Conservation (phyloP, 2,329 filamentous ascomycete species). For the Tolypocladium sp. region DNA sequence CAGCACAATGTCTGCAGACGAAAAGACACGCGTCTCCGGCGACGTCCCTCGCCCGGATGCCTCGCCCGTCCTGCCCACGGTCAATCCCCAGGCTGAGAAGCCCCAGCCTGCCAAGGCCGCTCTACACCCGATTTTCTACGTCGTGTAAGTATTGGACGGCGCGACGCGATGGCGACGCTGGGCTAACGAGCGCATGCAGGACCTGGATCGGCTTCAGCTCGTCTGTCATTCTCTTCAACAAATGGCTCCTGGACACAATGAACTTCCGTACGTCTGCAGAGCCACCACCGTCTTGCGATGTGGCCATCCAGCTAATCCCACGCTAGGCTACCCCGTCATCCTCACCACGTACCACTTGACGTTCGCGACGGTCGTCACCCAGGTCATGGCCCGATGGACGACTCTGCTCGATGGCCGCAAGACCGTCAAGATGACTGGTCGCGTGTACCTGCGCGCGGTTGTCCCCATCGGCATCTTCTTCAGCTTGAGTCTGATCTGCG, state of each 20-base stretch:
- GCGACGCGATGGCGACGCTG: not conserved
- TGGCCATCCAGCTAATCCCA: slow-evolving; percentile 8
- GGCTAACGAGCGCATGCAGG: slow-evolving; percentile 35
- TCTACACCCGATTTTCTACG: slow-evolving; percentile 80
- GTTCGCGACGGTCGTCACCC: slow-evolving; percentile 91
- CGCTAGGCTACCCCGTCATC: slow-evolving; percentile 60
- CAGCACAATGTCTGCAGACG: slow-evolving; percentile 28
- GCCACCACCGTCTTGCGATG: slow-evolving; percentile 1
- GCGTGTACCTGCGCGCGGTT: slow-evolving; percentile 86
- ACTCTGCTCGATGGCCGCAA: slow-evolving; percentile 87
- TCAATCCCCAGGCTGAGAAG: slow-evolving; percentile 71
- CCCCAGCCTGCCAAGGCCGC: slow-evolving; percentile 51
- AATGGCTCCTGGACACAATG: slow-evolving; percentile 85
- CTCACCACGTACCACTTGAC: slow-evolving; percentile 93
- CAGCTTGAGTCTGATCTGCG: slow-evolving; percentile 91
- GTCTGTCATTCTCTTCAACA: slow-evolving; percentile 97
- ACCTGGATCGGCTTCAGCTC: slow-evolving; percentile 90
- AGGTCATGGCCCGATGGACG: slow-evolving; percentile 84
- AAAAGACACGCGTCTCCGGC: slow-evolving; percentile 78
- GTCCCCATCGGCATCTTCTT: slow-evolving; percentile 94
- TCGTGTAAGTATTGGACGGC: slow-evolving; percentile 42
- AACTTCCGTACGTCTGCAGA: slow-evolving; percentile 51
- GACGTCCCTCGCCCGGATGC: slow-evolving; percentile 55
- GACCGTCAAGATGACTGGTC: slow-evolving; percentile 93
- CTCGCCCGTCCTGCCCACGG: slow-evolving; percentile 64